Percentiles rank a stretch among this genome's conserved stretches.
Conservation (phyloP, 306 rosid species). For the Quillaja saponaria region DNA sequence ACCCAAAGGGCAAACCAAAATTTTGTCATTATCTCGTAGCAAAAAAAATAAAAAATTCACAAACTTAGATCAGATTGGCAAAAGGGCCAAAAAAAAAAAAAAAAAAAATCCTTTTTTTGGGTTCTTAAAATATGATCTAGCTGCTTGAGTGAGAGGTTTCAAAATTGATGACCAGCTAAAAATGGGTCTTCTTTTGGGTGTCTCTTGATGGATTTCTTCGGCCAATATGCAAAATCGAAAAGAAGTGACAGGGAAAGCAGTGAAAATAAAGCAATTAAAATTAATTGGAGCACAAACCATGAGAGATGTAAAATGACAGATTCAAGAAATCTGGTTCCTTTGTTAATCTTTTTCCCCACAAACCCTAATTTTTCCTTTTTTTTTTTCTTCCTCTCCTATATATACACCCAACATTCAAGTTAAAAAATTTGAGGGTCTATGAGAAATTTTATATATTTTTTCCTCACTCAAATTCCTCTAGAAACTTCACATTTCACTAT, state of each 20-base stretch:
- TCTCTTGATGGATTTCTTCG: too few species aligned
- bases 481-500: background rate
- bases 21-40: background rate
- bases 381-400: background rate
- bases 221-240: background rate
- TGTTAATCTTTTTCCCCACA: too few species aligned
- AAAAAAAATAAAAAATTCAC: background rate
- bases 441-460: background rate
- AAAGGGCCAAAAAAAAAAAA: too few species aligned
- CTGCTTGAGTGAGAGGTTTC: too few species aligned
- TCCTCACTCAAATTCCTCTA: background rate
- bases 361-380: background rate
- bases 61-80: background rate
- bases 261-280: background rate
- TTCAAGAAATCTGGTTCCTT: background rate
- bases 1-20: background rate
- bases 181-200: too few species aligned
- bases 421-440: background rate
- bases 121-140: too few species aligned
- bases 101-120: too few species aligned
- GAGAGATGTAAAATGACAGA: background rate
- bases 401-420: background rate
- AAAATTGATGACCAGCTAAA: too few species aligned
- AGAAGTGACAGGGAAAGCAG: background rate
- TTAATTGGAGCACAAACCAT: background rate